Percentiles rank a stretch among this genome's conserved stretches.
Conservation (phyloP, 208 protist species). For the Kentomonas sorsogonicus region DNA sequence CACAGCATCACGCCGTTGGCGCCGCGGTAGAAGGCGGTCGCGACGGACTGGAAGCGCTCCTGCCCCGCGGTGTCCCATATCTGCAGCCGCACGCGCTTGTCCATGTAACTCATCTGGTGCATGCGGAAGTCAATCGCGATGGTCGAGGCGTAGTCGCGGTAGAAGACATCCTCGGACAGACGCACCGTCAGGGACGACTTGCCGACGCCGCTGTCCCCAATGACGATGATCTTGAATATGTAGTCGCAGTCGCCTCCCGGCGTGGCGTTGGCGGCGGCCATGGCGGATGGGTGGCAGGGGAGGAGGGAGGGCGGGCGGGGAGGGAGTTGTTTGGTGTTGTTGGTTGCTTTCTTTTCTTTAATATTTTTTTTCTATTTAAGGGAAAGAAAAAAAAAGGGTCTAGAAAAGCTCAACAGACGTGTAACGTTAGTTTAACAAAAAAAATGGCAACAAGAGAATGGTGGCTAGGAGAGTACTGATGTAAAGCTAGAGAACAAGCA, state of each 20-base stretch:
- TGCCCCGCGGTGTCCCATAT: conserved; percentile 92
- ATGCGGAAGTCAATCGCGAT: conserved; percentile 90
- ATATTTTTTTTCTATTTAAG: too few relatives aligned
- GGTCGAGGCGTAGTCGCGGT: conserved; percentile 85
- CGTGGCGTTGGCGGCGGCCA: conserved; percentile 17
- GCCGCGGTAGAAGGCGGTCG: conserved; percentile 91
- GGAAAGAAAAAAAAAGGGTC: too few relatives aligned
- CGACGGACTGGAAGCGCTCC: conserved; percentile 90
- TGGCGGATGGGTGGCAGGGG: too few relatives aligned
- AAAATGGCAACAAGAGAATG: background rate
- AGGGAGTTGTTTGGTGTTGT: too few relatives aligned
- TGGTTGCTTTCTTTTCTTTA: too few relatives aligned
- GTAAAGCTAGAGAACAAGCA: too few relatives aligned
- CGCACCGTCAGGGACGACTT: conserved; percentile 89
- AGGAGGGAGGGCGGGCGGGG: too few relatives aligned
- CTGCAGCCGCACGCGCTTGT: conserved; percentile 86
- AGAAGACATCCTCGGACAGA: conserved; percentile 91
- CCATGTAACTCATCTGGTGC: conserved; percentile 89
- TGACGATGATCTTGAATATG: conserved; percentile 94
- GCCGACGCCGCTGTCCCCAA: conserved; percentile 89
- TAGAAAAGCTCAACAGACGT: too few relatives aligned
- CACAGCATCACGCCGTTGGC: conserved; percentile 94
- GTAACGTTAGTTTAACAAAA: background rate
- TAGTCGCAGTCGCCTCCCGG: conserved; percentile 90
- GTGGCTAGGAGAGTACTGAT: background rate